A percentile compares a stretch with the other conserved stretches of the same genome.
Evolutionary conservation across 148 eudicot species (phyloP).

Genomic region (Nepenthes mirabilis): DNA sequence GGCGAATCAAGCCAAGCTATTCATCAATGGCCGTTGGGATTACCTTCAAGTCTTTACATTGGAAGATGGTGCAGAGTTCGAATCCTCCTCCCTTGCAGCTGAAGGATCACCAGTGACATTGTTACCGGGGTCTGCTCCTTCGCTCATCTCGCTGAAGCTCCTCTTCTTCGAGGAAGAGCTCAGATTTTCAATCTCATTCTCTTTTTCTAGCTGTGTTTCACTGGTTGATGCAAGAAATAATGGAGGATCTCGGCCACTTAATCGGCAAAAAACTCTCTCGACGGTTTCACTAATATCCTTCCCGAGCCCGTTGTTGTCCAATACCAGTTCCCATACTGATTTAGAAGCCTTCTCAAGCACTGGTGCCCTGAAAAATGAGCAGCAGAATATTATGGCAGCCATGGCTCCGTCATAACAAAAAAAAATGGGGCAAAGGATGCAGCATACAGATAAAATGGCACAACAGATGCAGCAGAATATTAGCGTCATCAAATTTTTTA

Average conservation of each 20-base stretch:
- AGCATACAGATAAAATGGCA: too few species aligned
- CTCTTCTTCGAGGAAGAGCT: conserved; percentile 53
- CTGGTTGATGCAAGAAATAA: conserved; percentile 37
- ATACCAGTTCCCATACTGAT: conserved; percentile 86
- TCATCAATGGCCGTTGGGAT: too few species aligned
- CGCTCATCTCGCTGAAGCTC: conserved; percentile 35
- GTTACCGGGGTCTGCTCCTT: conserved; percentile 23
- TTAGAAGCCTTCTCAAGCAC: conserved; percentile 97
- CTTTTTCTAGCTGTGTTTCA: conserved; percentile 31
- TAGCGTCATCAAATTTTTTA: too few species aligned
- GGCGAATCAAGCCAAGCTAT: too few species aligned
- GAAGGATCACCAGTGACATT: conserved; percentile 14
- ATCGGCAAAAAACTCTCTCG: conserved; percentile 70
- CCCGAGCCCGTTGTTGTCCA: conserved; percentile 68
- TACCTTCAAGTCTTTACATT: conserved; percentile 5
- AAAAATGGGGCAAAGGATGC: too few species aligned
- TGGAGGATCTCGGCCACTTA: conserved; percentile 85
- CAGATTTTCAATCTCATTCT: conserved; percentile 26
- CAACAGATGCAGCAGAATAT: too few species aligned
- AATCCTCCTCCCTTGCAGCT: conserved; percentile 10
- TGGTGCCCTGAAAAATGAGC: conserved; percentile 44
- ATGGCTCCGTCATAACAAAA: too few species aligned
- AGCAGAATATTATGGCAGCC: background rate
- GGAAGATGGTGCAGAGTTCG: conserved; percentile 6
- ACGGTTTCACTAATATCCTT: conserved; percentile 87